Evolutionary conservation across 2,329 filamentous ascomycete genomes (phyloP).

Genomic region (Cladosporium cucumerinum): DNA sequence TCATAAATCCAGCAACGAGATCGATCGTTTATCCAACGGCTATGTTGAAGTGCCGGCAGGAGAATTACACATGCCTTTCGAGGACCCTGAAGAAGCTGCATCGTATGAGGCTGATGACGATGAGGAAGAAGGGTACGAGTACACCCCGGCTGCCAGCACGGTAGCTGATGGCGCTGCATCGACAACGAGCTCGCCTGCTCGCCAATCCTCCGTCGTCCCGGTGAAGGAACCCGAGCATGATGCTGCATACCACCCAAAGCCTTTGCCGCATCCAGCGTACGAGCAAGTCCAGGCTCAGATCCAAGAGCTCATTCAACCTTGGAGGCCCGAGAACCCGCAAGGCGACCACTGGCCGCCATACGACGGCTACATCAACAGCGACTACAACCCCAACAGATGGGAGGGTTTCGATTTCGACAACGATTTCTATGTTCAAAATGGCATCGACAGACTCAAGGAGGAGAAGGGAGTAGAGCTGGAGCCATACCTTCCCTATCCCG

Average conservation of each 20-base stretch:
- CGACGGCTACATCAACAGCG: conserved; percentile 39
- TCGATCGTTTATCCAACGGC: conserved; percentile 10
- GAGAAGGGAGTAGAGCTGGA: conserved; percentile 33
- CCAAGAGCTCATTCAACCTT: conserved; percentile 40
- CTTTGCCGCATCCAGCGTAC: conserved; percentile 15
- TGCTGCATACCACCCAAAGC: neutral
- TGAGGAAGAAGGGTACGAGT: conserved; percentile 8
- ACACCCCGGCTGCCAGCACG: neutral
- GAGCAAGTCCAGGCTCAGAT: conserved; percentile 32
- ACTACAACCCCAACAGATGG: conserved; percentile 49
- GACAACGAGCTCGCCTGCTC: neutral
- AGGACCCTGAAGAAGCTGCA: neutral
- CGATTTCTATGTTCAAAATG: conserved; percentile 38
- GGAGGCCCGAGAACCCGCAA: conserved; percentile 37
- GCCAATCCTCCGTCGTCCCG: neutral
- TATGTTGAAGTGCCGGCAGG: conserved; percentile 6
- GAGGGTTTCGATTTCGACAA: conserved; percentile 44
- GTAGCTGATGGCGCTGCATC: conserved; percentile 1
- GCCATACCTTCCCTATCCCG: conserved; percentile 67
- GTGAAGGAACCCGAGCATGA: neutral
- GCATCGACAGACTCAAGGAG: conserved; percentile 26
- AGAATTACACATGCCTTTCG: conserved; percentile 2
- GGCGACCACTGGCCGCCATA: conserved; percentile 45
- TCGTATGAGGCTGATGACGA: neutral
- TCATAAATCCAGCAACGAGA: conserved; percentile 18